Base-by-base conservation (phyloP, 768 basidiomycete species). In the Tulasnella sp. region DNA sequence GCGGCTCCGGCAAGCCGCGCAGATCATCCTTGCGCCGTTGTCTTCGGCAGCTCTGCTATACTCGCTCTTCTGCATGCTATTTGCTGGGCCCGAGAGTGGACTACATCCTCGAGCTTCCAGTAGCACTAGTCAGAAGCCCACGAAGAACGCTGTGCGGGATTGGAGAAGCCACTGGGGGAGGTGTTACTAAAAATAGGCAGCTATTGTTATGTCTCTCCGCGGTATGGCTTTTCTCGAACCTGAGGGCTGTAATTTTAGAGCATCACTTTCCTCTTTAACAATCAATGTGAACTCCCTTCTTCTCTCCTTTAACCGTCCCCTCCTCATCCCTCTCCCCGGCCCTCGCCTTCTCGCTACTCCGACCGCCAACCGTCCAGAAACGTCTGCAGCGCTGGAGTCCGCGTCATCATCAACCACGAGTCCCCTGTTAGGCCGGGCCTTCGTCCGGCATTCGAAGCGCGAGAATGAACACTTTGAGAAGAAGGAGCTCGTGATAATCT, bases 401-500 rank as follows among this genome's bases (percentile, higher is more conserved):
- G 67, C 67, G 42, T 67, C 67, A 44, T 39, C 36, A 16, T 67
- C 67, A 17, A 41, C 5, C 39, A n/a, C 40, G n/a, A 7, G 22
- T 59, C 11, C 22, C 52, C 52, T 59, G 22, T n/a, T 3, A 59
- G 52, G 52, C 52, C 14, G 26, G 52, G 52, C 52, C 26, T 59
- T 59, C 14, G 22, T 59, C 16, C 64, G 39, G n/a, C 64, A 36
- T 12, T 40, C 39, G 64, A 65, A 40, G 64, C 64, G 64, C 26
- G 35, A 34, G 16, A 34, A 6, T 9, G 68, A 34, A 3, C 22
- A 32, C 14, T 5, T 44, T 14, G 14, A 26, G 29, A 70, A 44
- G 69, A 41, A 34, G n/a, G 69, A 59, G 19, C 26, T 70, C 42
- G 52, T 52, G 29, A 70, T 70, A 40, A 70, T 70, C 35, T 14